These are phyloP conservation scores for Hericium alpestre DNA, from an alignment of 768 basidiomycete genomes.

Conservation along the genomic window DNA sequence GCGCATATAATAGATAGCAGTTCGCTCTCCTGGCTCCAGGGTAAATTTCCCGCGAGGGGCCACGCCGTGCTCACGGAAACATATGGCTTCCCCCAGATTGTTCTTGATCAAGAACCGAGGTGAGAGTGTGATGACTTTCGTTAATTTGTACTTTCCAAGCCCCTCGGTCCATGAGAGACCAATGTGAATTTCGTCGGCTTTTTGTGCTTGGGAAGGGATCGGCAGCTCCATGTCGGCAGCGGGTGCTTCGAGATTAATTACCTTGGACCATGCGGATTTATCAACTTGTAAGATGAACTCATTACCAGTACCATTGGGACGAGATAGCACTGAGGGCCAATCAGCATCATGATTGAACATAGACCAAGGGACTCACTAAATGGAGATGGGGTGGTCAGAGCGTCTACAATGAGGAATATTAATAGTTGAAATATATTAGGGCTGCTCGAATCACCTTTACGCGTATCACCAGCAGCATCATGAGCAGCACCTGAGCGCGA, in stretches of 20 bases:
- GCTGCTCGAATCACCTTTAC: slow-evolving; percentile 35
- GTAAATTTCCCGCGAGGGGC: slow-evolving; percentile 49
- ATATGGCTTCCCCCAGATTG: slow-evolving; percentile 53
- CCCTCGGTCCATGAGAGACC: slow-evolving; percentile 92
- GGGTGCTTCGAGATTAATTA: slow-evolving; percentile 83
- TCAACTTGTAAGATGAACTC: slow-evolving; percentile 75
- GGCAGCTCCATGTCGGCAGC: slow-evolving; percentile 80
- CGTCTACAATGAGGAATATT: slow-evolving; percentile 14
- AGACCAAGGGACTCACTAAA: slow-evolving; percentile 54
- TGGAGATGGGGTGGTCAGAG: slow-evolving; percentile 48
- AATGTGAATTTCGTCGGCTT: slow-evolving; percentile 60
- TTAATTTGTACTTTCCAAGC: slow-evolving; percentile 92
- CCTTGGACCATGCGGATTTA: slow-evolving; percentile 87
- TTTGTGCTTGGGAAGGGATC: slow-evolving; percentile 51
- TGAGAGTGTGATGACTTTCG: slow-evolving; percentile 83
- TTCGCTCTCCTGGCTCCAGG: slow-evolving; percentile 59
- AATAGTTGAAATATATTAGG: not conserved
- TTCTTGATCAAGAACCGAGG: slow-evolving; percentile 91
- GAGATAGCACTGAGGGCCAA: slow-evolving; percentile 63
- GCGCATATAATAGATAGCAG: slow-evolving; percentile 57
- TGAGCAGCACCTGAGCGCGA: slow-evolving; percentile 54
- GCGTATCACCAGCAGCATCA: slow-evolving; percentile 78
- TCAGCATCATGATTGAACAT: not conserved
- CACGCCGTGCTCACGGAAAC: slow-evolving; percentile 78
- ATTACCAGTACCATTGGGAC: slow-evolving; percentile 67